Evolutionary conservation across 495 filamentous ascomycete species (phyloP).

Genomic region (Penicillium verhagenii): DNA sequence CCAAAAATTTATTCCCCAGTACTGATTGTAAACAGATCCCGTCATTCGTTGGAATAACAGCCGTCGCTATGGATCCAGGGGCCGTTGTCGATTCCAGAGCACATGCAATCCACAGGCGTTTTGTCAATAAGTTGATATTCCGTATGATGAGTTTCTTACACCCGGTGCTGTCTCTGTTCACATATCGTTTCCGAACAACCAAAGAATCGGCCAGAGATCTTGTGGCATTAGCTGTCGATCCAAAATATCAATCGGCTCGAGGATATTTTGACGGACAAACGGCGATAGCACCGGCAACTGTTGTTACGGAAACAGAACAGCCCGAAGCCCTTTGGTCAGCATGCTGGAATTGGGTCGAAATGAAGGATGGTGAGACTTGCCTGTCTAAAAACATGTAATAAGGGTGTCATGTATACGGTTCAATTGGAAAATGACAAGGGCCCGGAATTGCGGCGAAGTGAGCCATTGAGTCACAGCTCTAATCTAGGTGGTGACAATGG

Average conservation of each 20-base stretch:
- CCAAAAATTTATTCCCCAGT: not conserved
- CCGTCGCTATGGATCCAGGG: conserved; percentile 46
- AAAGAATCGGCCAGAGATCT: not conserved
- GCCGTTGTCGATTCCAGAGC: conserved; percentile 46
- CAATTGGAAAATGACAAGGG: too few relatives aligned
- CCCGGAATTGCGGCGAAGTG: too few relatives aligned
- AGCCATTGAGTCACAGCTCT: too few relatives aligned
- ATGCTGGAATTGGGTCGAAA: not conserved
- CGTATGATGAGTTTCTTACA: not conserved
- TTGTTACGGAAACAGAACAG: not conserved
- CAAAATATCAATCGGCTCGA: not conserved
- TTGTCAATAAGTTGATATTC: conserved; percentile 31
- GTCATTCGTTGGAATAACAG: conserved; percentile 40
- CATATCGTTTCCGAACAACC: not conserved
- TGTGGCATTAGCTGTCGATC: not conserved
- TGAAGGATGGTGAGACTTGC: not conserved
- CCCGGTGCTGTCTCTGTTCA: not conserved
- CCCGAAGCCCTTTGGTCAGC: not conserved
- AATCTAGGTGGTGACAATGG: too few relatives aligned
- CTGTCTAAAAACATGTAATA: not conserved
- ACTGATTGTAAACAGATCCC: conserved; percentile 21
- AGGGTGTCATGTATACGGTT: too few relatives aligned
- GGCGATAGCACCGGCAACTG: not conserved
- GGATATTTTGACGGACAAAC: not conserved
- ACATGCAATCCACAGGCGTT: conserved; percentile 37